These are phyloP conservation scores for Glycine tomentella DNA, from an alignment of 306 rosid genomes.

Conservation along the genomic window DNA sequence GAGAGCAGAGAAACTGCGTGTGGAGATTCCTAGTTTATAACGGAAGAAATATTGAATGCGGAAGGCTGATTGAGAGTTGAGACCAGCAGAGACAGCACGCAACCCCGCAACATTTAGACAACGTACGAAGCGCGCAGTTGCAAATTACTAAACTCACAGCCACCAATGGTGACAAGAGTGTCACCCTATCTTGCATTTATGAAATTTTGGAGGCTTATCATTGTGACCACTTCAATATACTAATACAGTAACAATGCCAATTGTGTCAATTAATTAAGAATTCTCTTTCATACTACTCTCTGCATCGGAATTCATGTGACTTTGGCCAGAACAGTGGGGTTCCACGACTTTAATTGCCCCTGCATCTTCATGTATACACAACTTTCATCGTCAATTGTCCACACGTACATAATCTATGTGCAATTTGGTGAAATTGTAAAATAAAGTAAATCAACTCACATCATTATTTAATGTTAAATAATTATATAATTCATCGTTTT, in stretches of 20 bases:
- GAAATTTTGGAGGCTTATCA: constrained; percentile 44
- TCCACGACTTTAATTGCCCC: constrained; percentile 35
- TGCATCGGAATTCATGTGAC: constrained; percentile 43
- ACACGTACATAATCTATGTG: background rate
- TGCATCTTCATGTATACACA: constrained; percentile 1
- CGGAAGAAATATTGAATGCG: background rate
- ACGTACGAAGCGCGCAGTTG: constrained; percentile 16
- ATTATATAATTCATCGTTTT: too few relatives aligned
- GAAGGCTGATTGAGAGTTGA: background rate
- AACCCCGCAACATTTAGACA: background rate
- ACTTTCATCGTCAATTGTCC: background rate
- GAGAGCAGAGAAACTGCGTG: background rate
- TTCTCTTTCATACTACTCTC: constrained; percentile 11
- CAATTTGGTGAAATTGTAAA: background rate
- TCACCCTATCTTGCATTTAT: constrained; percentile 31
- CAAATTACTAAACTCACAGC: background rate
- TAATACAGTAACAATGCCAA: background rate
- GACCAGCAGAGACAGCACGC: background rate
- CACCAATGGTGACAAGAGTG: constrained; percentile 17
- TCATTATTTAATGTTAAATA: background rate
- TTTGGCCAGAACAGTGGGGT: background rate
- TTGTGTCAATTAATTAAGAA: background rate
- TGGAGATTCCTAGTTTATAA: constrained; percentile 25
- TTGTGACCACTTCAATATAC: constrained; percentile 21
- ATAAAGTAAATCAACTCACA: background rate